Evolutionary conservation across 2,329 filamentous ascomycete genomes (phyloP).

Genomic region (Cordyceps militaris): DNA sequence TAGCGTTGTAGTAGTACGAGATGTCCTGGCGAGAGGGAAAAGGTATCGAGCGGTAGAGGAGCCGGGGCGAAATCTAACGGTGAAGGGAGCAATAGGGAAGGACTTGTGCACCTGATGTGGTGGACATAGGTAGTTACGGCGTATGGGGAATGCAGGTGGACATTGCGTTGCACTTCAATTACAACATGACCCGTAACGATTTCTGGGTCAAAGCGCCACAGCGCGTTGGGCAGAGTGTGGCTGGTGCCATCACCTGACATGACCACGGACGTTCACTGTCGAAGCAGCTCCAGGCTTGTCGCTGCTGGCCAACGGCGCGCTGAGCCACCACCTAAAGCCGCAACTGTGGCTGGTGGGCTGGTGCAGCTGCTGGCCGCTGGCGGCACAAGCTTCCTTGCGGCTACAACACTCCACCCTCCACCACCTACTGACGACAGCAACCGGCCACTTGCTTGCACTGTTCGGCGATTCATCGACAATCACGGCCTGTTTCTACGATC

Average conservation of each 20-base stretch:
- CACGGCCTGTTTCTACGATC: not conserved
- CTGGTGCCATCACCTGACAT: conserved; percentile 26
- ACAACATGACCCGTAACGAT: conserved; percentile 1
- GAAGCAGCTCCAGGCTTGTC: not conserved
- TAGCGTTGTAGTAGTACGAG: not conserved
- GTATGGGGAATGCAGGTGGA: conserved; percentile 10
- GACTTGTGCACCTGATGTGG: conserved; percentile 5
- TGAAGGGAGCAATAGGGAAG: not conserved
- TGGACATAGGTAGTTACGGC: conserved; percentile 4
- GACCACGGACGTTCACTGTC: conserved; percentile 8
- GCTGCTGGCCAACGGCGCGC: conserved; percentile 11
- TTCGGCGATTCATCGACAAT: conserved; percentile 4
- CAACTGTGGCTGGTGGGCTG: conserved; percentile 1
- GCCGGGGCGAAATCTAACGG: not conserved
- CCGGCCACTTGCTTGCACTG: conserved; percentile 6
- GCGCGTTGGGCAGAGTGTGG: conserved; percentile 17
- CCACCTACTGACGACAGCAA: conserved; percentile 12
- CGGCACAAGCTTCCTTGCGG: conserved; percentile 7
- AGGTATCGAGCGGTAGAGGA: not conserved
- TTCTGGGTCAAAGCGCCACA: conserved; percentile 5
- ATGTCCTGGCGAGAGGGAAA: not conserved
- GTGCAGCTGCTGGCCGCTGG: not conserved
- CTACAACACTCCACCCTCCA: conserved; percentile 9
- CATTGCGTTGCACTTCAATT: conserved; percentile 1
- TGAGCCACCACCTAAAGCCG: not conserved